Base-by-base conservation (phyloP, 108 stramenopile species). In the Nitzschia palea region DNA sequence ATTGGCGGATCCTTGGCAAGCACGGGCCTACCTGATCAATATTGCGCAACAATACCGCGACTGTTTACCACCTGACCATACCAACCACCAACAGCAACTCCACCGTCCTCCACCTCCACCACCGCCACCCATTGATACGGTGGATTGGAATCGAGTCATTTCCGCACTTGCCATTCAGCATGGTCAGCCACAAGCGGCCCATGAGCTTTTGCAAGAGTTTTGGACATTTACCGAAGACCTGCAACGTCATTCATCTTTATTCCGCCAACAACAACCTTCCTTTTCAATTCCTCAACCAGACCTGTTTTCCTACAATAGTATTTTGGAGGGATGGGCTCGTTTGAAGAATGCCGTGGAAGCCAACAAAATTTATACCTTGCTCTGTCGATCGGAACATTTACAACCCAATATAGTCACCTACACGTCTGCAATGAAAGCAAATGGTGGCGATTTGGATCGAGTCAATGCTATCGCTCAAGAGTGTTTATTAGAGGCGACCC, bases 261-360 rank as follows among this genome's bases (percentile, higher is more conserved):
- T 20, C 4, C 4, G 18, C 9, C 8, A 48, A n/a, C 35, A 52
- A 53, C 12, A 9, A 1, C 4, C 20, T 12, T 17, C 28, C n/a
- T 26, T 1, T 6, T 12, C 27, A 34, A 26, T 36, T 26, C 29
- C 43, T 20, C 44, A 48, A 48, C 65, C 65, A 9, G 65, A 65
- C 36, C 51, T 65, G 0, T 51, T 54, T 53, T 44, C 58, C 31
- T 74, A 74, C 51, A 74, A 66, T 42, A 32, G 55, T 10, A 27
- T 74, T 17, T 44, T 74, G 59, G 73, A 74, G 36, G 73, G 73
- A 33, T 74, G 54, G 65, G 73, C 73, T 9, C 65, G 56, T 32
- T 23, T 35, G 35, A 18, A 48, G 6, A 60, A 74, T 59, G 37
- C 65, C 9, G 18, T 22, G 14, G 44, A 67, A 42, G 65, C 73